Evolutionary conservation across 2,329 filamentous ascomycete species (phyloP).

Genomic region (Monilinia fructicola): DNA sequence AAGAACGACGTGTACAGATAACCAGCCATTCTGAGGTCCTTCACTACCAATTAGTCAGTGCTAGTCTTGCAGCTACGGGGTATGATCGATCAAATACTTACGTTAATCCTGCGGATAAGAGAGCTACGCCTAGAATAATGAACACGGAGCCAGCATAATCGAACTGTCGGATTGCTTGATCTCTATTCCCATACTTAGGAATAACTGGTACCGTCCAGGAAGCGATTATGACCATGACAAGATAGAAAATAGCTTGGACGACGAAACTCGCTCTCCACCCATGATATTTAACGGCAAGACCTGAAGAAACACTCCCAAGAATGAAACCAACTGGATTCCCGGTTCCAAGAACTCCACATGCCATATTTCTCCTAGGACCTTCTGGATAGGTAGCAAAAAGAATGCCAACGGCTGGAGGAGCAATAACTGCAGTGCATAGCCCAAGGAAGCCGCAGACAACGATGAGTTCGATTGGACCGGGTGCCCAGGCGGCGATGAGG

Average conservation of each 20-base stretch:
- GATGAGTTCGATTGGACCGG: slow-evolving; percentile 58
- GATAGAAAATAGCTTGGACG: slow-evolving; percentile 63
- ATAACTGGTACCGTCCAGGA: slow-evolving; percentile 62
- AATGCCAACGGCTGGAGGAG: slow-evolving; percentile 63
- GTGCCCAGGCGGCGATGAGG: slow-evolving; percentile 59
- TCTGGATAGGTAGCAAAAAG: slow-evolving; percentile 63
- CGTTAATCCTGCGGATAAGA: slow-evolving; percentile 35
- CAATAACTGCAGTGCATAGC: slow-evolving; percentile 61
- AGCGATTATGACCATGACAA: slow-evolving; percentile 56
- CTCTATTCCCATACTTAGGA: slow-evolving; percentile 42
- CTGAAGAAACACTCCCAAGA: slow-evolving; percentile 56
- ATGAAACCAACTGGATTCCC: slow-evolving; percentile 46
- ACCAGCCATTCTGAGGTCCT: slow-evolving; percentile 58
- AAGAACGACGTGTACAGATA: slow-evolving; percentile 59
- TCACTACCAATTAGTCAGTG: slow-evolving; percentile 28
- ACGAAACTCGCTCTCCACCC: slow-evolving; percentile 65
- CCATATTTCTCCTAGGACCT: slow-evolving; percentile 59
- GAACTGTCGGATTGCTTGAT: slow-evolving; percentile 27
- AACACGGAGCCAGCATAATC: slow-evolving; percentile 35
- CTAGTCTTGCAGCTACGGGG: background rate
- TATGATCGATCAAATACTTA: slow-evolving; percentile 25
- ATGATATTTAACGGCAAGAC: slow-evolving; percentile 59
- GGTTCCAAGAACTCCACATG: slow-evolving; percentile 59
- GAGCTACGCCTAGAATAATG: slow-evolving; percentile 30
- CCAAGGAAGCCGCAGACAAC: slow-evolving; percentile 64